Evolutionary conservation across 768 basidiomycete species (phyloP).

Genomic region (Suillus tomentosus): DNA sequence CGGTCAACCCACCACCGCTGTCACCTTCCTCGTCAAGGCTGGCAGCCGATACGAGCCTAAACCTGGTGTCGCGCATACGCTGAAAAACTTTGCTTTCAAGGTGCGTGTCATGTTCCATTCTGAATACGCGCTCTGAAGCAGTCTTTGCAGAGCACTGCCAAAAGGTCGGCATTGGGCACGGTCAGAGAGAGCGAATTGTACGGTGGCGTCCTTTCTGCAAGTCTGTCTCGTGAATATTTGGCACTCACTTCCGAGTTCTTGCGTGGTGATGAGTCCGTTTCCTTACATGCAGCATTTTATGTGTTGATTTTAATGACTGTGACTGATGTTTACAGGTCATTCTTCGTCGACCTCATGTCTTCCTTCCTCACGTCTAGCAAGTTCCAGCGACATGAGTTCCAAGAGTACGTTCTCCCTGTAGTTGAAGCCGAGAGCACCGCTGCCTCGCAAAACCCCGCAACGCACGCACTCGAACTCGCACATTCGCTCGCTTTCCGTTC

Average conservation of each 20-base stretch:
- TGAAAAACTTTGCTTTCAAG: slow-evolving; percentile 99
- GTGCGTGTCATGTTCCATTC: slow-evolving; percentile 44
- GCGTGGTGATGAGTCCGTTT: slow-evolving; percentile 90
- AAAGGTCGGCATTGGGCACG: slow-evolving; percentile 86
- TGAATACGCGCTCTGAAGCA: neutral
- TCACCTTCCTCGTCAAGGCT: slow-evolving; percentile 91
- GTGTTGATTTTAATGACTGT: neutral
- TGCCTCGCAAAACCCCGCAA: slow-evolving; percentile 60
- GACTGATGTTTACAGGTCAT: slow-evolving; percentile 50
- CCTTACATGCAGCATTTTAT: neutral
- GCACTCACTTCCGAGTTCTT: slow-evolving; percentile 94
- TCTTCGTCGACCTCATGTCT: slow-evolving; percentile 88
- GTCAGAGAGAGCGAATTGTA: slow-evolving; percentile 92
- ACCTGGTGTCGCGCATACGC: slow-evolving; percentile 87
- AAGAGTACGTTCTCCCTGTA: slow-evolving; percentile 71
- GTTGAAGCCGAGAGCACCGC: slow-evolving; percentile 69
- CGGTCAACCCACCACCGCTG: slow-evolving; percentile 79
- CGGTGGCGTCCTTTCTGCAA: slow-evolving; percentile 87
- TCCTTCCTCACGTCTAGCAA: slow-evolving; percentile 83
- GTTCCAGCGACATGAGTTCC: slow-evolving; percentile 76
- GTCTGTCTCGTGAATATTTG: slow-evolving; percentile 85
- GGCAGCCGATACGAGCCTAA: slow-evolving; percentile 87
- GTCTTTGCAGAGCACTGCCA: slow-evolving; percentile 71
- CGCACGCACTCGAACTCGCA: slow-evolving; percentile 81
- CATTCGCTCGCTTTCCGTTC: slow-evolving; percentile 91